These are phyloP conservation scores for Fusarium penzigii DNA, from an alignment of 2,329 filamentous ascomycete genomes.

Conservation along the genomic window DNA sequence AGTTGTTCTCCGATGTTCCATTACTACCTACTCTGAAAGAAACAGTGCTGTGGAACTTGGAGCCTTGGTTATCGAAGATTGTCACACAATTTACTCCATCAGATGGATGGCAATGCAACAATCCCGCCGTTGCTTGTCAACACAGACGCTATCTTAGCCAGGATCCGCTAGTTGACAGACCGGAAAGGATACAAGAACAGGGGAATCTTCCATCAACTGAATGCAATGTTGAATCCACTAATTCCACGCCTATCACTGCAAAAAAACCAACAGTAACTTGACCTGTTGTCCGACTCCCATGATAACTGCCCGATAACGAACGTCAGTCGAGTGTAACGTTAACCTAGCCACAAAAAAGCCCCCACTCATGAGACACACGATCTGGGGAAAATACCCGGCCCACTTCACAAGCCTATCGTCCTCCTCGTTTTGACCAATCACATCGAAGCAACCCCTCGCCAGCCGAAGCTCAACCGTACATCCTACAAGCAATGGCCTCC, in stretches of 20 bases:
- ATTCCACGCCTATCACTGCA: too few relatives aligned
- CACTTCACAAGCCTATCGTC: neutral
- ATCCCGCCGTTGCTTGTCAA: neutral
- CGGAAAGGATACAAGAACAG: slow-evolving; percentile 19
- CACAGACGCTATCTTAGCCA: neutral
- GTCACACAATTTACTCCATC: neutral
- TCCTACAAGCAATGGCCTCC: slow-evolving; percentile 22
- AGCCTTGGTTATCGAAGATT: neutral
- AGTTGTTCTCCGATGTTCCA: too few relatives aligned
- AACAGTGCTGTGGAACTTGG: slow-evolving; percentile 18
- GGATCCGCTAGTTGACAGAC: slow-evolving; percentile 3
- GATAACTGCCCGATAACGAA: too few relatives aligned
- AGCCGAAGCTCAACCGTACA: slow-evolving; percentile 30
- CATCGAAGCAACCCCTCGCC: neutral
- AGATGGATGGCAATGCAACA: too few relatives aligned
- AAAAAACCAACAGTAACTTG: too few relatives aligned
- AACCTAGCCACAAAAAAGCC: neutral
- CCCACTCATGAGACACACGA: too few relatives aligned
- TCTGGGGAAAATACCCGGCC: too few relatives aligned
- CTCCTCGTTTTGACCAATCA: neutral
- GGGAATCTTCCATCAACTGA: slow-evolving; percentile 11
- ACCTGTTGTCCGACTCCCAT: too few relatives aligned
- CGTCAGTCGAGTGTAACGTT: neutral
- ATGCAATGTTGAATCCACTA: neutral
- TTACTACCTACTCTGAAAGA: neutral